A percentile compares a stretch with the other conserved stretches of the same genome.
Conservation (phyloP, 768 basidiomycete species). For the Tylopilus rubrobrunneus region DNA sequence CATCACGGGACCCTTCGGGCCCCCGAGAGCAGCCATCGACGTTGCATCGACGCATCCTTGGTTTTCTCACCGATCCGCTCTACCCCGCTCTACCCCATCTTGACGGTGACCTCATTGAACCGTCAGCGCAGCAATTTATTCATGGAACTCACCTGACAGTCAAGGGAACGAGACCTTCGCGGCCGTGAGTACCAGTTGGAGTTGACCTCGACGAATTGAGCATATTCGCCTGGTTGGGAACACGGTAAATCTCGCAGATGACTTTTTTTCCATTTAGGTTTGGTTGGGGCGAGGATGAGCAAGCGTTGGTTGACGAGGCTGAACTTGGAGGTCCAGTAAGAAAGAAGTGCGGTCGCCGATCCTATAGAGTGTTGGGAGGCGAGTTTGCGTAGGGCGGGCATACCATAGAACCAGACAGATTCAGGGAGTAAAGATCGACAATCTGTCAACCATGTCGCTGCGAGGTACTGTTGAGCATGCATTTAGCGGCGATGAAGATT, state of each 20-base stretch:
- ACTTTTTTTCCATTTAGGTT: too few species aligned
- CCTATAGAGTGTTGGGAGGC: constrained; percentile 7
- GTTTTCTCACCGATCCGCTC: too few species aligned
- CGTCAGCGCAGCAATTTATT: too few species aligned
- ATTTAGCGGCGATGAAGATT: too few species aligned
- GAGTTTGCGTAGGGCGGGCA: background rate
- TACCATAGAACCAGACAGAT: constrained; percentile 11
- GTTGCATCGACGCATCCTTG: too few species aligned
- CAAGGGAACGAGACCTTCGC: constrained; percentile 3
- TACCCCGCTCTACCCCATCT: too few species aligned
- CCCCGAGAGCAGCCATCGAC: too few species aligned
- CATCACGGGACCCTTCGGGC: too few species aligned
- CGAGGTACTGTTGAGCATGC: background rate
- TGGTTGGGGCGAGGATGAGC: constrained; percentile 18
- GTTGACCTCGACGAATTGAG: constrained; percentile 9
- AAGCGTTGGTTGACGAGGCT: constrained; percentile 32
- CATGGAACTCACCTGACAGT: too few species aligned
- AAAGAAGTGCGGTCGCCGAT: constrained; percentile 20
- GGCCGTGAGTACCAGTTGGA: constrained; percentile 10
- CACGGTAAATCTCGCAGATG: too few species aligned
- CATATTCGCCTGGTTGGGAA: too few species aligned
- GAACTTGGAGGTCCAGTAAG: constrained; percentile 28
- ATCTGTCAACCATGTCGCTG: constrained; percentile 19
- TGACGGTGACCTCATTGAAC: too few species aligned
- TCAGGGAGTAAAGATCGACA: constrained; percentile 7